These are phyloP conservation scores for Fusarium euwallaceae DNA, from an alignment of 2,329 filamentous ascomycete species.

Conservation along the genomic window DNA sequence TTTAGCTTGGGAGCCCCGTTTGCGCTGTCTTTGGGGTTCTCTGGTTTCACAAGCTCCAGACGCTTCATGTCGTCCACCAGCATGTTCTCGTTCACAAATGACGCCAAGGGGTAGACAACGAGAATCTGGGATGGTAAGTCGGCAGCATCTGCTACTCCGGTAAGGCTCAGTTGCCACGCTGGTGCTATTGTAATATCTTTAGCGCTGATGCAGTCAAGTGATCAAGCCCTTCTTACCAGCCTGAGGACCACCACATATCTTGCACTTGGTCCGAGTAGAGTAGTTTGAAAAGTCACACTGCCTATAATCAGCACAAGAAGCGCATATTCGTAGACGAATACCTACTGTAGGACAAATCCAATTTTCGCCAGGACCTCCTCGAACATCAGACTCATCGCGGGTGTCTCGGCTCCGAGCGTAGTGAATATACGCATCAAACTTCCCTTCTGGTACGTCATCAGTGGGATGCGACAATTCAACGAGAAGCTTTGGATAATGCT, in stretches of 20 bases:
- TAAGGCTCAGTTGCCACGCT: slow-evolving; percentile 55
- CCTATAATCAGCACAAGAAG: slow-evolving; percentile 29
- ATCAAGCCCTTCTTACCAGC: slow-evolving; percentile 44
- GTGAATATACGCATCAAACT: slow-evolving; percentile 55
- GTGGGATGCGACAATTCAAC: slow-evolving; percentile 53
- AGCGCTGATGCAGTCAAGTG: not conserved
- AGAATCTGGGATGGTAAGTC: slow-evolving; percentile 79
- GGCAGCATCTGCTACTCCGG: slow-evolving; percentile 63
- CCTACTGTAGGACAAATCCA: slow-evolving; percentile 55
- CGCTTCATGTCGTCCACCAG: slow-evolving; percentile 80
- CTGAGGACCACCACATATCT: slow-evolving; percentile 52
- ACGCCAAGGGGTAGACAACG: slow-evolving; percentile 78
- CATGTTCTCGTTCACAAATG: slow-evolving; percentile 78
- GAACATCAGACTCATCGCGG: slow-evolving; percentile 46
- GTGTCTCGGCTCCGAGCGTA: slow-evolving; percentile 57
- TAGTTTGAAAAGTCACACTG: slow-evolving; percentile 59
- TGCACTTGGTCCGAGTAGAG: slow-evolving; percentile 54
- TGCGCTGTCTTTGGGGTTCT: slow-evolving; percentile 59
- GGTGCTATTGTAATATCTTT: slow-evolving; percentile 33
- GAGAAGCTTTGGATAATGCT: slow-evolving; percentile 57
- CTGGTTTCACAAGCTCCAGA: slow-evolving; percentile 74
- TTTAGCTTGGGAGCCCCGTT: slow-evolving; percentile 67
- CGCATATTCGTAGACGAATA: not conserved
- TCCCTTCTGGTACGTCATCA: slow-evolving; percentile 56
- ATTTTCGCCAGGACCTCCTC: slow-evolving; percentile 41